phyloP scores from a whole-genome alignment of 768 basidiomycete species.

The Tephrocybe sp. region DNA sequence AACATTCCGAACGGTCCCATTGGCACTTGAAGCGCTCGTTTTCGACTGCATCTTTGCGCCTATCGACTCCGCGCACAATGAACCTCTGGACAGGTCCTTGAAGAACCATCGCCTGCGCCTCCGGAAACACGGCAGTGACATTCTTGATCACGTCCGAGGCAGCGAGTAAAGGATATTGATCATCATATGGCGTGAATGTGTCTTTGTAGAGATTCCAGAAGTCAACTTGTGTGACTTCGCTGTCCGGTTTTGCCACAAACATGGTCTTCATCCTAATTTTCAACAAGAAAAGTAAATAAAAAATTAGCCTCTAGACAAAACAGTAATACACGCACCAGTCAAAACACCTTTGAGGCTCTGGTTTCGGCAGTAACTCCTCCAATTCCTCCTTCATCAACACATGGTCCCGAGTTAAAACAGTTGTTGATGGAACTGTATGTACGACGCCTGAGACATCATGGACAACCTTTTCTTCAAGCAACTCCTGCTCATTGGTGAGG shows the following conservation, averaged over 20 bases:
- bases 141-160: slow-evolving; percentile 96
- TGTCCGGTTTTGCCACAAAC: slow-evolving; percentile 72
- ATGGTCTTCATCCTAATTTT: slow-evolving; percentile 82
- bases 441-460: slow-evolving; percentile 60
- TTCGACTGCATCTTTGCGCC: slow-evolving; percentile 54
- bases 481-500: slow-evolving; percentile 61
- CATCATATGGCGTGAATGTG: slow-evolving; percentile 62
- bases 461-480: slow-evolving; percentile 57
- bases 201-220: slow-evolving; percentile 95
- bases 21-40: slow-evolving; percentile 71
- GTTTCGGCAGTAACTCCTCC: slow-evolving; percentile 49
- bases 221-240: slow-evolving; percentile 89
- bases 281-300: neutral
- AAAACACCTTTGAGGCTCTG: slow-evolving; percentile 78
- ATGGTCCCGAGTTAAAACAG: slow-evolving; percentile 49
- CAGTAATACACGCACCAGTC: slow-evolving; percentile 57
- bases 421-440: slow-evolving; percentile 54
- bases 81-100: slow-evolving; percentile 72
- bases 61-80: slow-evolving; percentile 82
- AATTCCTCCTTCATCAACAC: slow-evolving; percentile 73
- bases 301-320: neutral
- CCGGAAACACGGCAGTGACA: slow-evolving; percentile 80
- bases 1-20: slow-evolving; percentile 68
- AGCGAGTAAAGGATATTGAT: slow-evolving; percentile 60
- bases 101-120: slow-evolving; percentile 85